A percentile compares a stretch with the other conserved stretches of the same genome.
phyloP scores from a whole-genome alignment of 805 yeast genomes.

The Lipomyces yamadae region DNA sequence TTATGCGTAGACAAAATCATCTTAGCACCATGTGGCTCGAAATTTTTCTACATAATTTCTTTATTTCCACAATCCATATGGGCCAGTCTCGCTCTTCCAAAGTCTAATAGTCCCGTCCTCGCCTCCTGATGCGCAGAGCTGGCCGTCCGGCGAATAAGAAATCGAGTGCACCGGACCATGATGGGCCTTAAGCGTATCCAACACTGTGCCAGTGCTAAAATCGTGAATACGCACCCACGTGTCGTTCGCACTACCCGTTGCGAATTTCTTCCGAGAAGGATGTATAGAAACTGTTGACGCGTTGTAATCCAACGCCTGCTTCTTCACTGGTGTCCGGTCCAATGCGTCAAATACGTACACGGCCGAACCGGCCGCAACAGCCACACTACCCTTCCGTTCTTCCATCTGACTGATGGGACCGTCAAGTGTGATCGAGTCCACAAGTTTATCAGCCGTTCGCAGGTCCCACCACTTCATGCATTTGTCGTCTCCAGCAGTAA shows the following conservation, averaged over 20 bases:
- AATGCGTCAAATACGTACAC: constrained; percentile 37
- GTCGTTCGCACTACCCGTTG: constrained; percentile 42
- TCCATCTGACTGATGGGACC: constrained; percentile 40
- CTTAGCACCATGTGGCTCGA: not conserved
- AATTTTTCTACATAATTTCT: not conserved
- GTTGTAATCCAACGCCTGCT: constrained; percentile 38
- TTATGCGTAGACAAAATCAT: not conserved
- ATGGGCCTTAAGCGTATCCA: constrained; percentile 38
- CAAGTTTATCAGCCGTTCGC: constrained; percentile 22
- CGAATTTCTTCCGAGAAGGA: constrained; percentile 35
- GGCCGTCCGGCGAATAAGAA: constrained; percentile 39
- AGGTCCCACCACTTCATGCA: constrained; percentile 43
- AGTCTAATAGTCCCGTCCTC: constrained; percentile 41
- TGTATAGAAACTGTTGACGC: constrained; percentile 42
- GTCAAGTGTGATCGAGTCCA: constrained; percentile 20
- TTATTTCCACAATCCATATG: constrained; percentile 45
- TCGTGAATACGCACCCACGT: constrained; percentile 46
- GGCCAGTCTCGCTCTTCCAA: constrained; percentile 39
- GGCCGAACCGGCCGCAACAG: constrained; percentile 40
- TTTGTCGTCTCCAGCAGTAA: constrained; percentile 39
- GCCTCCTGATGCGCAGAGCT: constrained; percentile 39
- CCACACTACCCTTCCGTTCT: constrained; percentile 31
- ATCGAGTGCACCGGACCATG: constrained; percentile 42
- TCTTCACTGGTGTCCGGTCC: constrained; percentile 32
- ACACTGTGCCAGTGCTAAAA: constrained; percentile 23